These are phyloP conservation scores for Aspergillus asperescens DNA, from an alignment of 495 filamentous ascomycete species.

Conservation along the genomic window DNA sequence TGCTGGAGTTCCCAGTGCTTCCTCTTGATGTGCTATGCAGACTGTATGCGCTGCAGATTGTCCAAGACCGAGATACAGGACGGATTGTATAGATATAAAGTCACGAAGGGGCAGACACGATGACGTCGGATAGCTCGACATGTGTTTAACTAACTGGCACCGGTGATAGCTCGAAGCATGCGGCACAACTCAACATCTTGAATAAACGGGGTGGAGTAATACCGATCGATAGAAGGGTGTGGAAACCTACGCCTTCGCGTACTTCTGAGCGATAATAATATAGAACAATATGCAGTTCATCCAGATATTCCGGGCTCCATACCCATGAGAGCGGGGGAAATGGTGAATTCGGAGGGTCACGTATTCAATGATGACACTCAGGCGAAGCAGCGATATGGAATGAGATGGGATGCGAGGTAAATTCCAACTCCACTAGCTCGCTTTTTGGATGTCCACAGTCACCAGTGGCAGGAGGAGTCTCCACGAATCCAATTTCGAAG, in stretches of 20 bases:
- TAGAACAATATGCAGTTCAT: not conserved
- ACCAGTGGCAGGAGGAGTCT: too few species aligned
- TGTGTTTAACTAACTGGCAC: not conserved
- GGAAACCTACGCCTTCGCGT: too few species aligned
- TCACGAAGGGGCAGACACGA: not conserved
- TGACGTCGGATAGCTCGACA: not conserved
- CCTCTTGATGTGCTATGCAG: not conserved
- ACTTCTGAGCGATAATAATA: not conserved
- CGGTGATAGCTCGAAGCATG: not conserved
- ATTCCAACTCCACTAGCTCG: too few species aligned
- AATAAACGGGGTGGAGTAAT: not conserved
- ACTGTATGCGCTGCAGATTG: not conserved
- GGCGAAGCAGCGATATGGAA: too few species aligned
- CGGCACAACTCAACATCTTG: not conserved
- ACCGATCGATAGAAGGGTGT: too few species aligned
- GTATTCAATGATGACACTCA: too few species aligned
- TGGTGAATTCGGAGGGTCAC: too few species aligned
- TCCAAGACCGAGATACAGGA: not conserved
- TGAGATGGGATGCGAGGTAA: too few species aligned
- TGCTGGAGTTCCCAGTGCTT: not conserved
- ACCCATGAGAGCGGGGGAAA: too few species aligned
- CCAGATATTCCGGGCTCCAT: too few species aligned
- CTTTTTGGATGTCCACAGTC: too few species aligned
- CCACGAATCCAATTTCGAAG: not conserved
- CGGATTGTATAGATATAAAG: not conserved